Conservation (phyloP, 2,329 filamentous ascomycete species). For the Aspergillus puulaauensis region DNA sequence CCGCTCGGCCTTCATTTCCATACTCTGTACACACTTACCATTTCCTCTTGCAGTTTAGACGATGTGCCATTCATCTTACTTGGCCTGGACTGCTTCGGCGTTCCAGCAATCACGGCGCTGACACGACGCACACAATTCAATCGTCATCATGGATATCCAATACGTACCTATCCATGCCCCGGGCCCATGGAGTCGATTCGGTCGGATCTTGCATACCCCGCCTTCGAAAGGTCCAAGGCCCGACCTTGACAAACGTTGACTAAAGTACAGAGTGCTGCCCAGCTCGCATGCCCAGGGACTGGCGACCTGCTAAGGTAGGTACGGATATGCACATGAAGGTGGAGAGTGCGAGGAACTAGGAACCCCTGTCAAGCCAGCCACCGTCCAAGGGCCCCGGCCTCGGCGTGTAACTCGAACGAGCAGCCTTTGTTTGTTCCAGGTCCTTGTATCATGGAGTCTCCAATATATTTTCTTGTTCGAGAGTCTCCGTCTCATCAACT, state of each 20-base stretch:
- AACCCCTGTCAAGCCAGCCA: conserved; percentile 2
- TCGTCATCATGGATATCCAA: neutral
- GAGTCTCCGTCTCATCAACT: neutral
- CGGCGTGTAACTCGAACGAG: neutral
- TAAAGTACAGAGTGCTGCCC: neutral
- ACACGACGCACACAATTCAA: neutral
- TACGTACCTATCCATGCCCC: neutral
- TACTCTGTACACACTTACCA: neutral
- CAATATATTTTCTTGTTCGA: neutral
- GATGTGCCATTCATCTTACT: conserved; percentile 1
- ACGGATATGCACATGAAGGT: neutral
- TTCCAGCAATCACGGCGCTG: neutral
- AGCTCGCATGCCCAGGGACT: neutral
- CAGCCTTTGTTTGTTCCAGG: neutral
- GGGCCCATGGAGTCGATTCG: neutral
- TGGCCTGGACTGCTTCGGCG: neutral
- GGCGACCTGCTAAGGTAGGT: too few relatives aligned
- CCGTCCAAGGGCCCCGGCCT: neutral
- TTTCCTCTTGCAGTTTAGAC: conserved; percentile 8
- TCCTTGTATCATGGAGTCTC: neutral
- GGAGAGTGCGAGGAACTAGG: neutral
- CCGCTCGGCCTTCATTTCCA: neutral
- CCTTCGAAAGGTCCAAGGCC: neutral
- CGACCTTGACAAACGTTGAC: neutral
- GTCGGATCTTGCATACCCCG: neutral